These are phyloP conservation scores for Plectosphaerella cucumerina DNA, from an alignment of 2,329 filamentous ascomycete genomes.

Conservation along the genomic window DNA sequence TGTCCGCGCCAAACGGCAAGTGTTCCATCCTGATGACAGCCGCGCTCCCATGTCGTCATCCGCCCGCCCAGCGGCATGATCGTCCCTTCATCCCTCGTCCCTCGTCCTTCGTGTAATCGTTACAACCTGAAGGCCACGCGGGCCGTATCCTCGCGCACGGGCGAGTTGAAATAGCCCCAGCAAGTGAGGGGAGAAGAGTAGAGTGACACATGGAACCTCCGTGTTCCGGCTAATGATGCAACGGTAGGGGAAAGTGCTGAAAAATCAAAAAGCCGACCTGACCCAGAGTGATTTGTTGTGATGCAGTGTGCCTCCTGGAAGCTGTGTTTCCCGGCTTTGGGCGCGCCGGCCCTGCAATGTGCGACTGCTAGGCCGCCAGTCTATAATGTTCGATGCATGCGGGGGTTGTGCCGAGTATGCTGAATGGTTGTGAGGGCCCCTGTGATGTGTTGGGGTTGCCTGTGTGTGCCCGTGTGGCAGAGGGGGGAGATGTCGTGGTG, in stretches of 20 bases:
- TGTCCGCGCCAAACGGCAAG: slow-evolving; percentile 2
- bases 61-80: neutral
- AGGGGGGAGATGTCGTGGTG: neutral
- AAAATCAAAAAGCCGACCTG: neutral
- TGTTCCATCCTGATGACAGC: too few species aligned
- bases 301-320: neutral
- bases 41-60: neutral
- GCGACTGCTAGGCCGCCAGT: neutral
- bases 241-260: neutral
- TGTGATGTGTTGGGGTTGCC: neutral
- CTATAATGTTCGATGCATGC: neutral
- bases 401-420: neutral
- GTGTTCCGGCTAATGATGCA: neutral
- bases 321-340: neutral
- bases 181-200: neutral
- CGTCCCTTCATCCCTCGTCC: neutral
- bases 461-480: neutral
- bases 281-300: neutral
- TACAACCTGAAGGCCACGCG: neutral
- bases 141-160: neutral
- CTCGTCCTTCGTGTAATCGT: slow-evolving; percentile 3
- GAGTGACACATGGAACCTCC: neutral
- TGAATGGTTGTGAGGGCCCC: neutral
- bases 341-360: neutral
- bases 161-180: neutral